Base-by-base conservation (phyloP, 257 asterid species). In the Solanum pimpinellifolium region DNA sequence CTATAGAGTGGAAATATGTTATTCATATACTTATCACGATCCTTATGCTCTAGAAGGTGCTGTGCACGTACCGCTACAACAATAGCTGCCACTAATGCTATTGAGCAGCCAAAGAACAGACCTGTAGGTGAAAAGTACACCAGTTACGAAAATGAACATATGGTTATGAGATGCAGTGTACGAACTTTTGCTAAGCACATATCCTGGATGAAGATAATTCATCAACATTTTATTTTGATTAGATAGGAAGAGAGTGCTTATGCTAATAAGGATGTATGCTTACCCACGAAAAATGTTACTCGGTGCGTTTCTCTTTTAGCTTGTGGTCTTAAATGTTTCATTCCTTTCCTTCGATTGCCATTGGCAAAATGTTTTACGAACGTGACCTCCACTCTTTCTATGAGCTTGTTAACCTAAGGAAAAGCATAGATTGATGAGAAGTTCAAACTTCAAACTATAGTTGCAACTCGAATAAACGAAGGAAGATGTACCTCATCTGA, bases 1-100 rank as follows among this genome's bases (percentile, higher is more conserved):
- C 98, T 95, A 56, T 95, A 94, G 39, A 96, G 95, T 86, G 98
- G 98, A 87, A 95, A 96, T 92, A 95, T 88, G 73, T 84, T 93
- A 9, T 92, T 88, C 99, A 96, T 95, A 90, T 95, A 96, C 84
- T 52, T 86, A 2, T 27, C 88, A 25, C 93, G 90, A 59, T 91
- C 95, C 21, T 31, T 87, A 46, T 87, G 91, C 3, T 91, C 46
- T n/a, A 94, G 95, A 88, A 94, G 94, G 72, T 92, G 31, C 44
- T 92, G 65, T 1, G 91, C 94, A 46, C 91, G 96, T 87, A 95
- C 46, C 27, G 91, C 1, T 87, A 91, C 83, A 39, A 87, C n/a
- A 16, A 94, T 88, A 85, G 92, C 95, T 27, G 86, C 92, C 83
- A 92, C 66, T 11, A 96, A 95, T 3, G 98, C 98, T 77, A 93